Evolutionary conservation across 805 yeast species (phyloP), one percentile per base, ranked within the genome.

Genomic region (Lachancea waltii): DNA sequence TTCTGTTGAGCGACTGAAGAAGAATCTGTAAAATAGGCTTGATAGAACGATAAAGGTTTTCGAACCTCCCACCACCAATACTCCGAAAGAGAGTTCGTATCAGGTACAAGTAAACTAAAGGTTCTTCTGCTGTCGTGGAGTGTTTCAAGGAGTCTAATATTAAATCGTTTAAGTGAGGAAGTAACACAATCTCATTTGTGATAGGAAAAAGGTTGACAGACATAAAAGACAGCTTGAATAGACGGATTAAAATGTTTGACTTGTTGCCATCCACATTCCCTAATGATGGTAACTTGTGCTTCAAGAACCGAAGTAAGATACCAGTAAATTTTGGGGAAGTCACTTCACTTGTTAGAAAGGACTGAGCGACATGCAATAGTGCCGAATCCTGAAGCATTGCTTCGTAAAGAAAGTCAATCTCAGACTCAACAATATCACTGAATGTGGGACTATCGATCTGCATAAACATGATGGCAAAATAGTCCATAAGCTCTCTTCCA

Each of bases 61-160:
- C 99, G 57, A 92, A 90, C 42, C 97, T 70, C 5, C 98, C 98
- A 35, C 98, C 97, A 23, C 97, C 95, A 33, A 92, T 89, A 52
- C 95, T 84, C 60, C 97, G 72, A 68, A 92, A 92, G 35, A 92
- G 65, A 0, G 95, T 85, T 51, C 97, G 69, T 16, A 92, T 81
- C 49, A 92, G 68, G 50, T 87, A 84, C 46, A 90, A 89, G 57
- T 87, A 92, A 2, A 86, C 85, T 17, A 85, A 70, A 4, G 98
- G 97, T 54, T 90, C 96, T 47, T 84, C 82, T 0, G 97, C 85
- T 6, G 79, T 77, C 1, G 96, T 82, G 0, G 96, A 79, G 38
- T 77, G 70, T 42, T 79, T 78, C 56, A 92, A 67, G 0, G 94
- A 84, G 41, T 83, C 80, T 46, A 92, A 65, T 23, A 92, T 87